These are phyloP conservation scores for Multifurca ochricompacta DNA, from an alignment of 768 basidiomycete genomes.

Conservation along the genomic window DNA sequence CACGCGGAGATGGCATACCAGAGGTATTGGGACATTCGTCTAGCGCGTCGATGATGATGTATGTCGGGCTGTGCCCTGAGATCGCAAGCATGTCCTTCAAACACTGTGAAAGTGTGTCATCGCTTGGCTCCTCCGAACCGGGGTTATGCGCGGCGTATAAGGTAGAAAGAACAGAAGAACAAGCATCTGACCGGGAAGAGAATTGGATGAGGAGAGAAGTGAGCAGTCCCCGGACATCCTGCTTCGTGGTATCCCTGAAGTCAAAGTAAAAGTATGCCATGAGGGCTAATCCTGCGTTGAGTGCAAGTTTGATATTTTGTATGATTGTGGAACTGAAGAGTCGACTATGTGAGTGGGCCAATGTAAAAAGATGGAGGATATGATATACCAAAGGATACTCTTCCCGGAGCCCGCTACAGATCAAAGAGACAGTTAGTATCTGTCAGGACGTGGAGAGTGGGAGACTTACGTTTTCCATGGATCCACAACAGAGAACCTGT, in stretches of 20 bases:
- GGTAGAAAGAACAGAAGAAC: neutral
- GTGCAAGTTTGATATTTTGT: too few species aligned
- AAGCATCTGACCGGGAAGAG: neutral
- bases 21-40: neutral
- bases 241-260: too few species aligned
- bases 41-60: neutral
- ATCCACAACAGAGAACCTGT: neutral
- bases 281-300: too few species aligned
- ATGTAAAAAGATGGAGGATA: too few species aligned
- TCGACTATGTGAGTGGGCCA: too few species aligned
- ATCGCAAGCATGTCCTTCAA: neutral
- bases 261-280: too few species aligned
- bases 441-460: neutral
- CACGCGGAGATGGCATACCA: neutral
- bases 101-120: neutral
- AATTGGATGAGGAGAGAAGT: neutral
- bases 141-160: neutral
- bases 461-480: neutral
- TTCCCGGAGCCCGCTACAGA: neutral
- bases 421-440: neutral
- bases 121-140: neutral
- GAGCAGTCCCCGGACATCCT: too few species aligned
- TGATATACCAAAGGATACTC: neutral
- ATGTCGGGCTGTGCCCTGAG: neutral
- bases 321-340: too few species aligned